Conservation (phyloP, 768 basidiomycete genomes). For the Mycena vulgaris region DNA sequence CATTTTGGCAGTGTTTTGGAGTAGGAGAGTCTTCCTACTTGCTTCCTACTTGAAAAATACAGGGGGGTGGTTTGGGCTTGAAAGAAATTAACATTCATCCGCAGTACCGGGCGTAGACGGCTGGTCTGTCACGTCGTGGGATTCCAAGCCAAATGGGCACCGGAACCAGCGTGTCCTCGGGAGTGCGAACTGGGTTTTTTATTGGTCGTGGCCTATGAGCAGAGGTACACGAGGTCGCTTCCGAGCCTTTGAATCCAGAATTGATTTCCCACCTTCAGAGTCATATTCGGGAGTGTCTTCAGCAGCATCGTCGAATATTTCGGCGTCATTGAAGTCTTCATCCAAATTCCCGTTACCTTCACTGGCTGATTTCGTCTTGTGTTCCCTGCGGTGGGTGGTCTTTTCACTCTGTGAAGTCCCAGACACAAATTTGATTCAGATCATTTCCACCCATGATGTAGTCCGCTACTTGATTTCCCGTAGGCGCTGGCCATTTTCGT, state of each 20-base stretch:
- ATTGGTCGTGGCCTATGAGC: constrained; percentile 6
- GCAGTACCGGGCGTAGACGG: constrained; percentile 43
- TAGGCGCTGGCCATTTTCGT: constrained; percentile 16
- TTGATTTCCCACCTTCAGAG: not conserved
- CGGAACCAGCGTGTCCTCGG: constrained; percentile 41
- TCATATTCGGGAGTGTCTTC: not conserved
- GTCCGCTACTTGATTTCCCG: constrained; percentile 42
- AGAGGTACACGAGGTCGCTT: constrained; percentile 4
- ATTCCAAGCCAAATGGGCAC: constrained; percentile 54
- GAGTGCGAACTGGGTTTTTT: constrained; percentile 25
- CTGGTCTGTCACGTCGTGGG: constrained; percentile 47
- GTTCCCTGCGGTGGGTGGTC: not conserved
- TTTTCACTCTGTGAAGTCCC: constrained; percentile 49
- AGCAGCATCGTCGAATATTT: constrained; percentile 17
- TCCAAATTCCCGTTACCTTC: not conserved
- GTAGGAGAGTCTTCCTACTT: too few species aligned
- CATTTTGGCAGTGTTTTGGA: too few species aligned
- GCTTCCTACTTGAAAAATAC: too few species aligned
- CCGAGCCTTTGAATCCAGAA: not conserved
- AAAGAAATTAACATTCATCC: constrained; percentile 59
- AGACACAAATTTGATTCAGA: constrained; percentile 41
- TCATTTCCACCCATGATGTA: constrained; percentile 40
- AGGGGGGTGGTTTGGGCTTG: too few species aligned
- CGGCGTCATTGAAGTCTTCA: not conserved
- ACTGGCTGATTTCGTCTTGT: not conserved